Percentiles rank a stretch among this genome's conserved stretches.
Conservation (phyloP, 78 protist species). For the Mantamonas sphyraenae region DNA sequence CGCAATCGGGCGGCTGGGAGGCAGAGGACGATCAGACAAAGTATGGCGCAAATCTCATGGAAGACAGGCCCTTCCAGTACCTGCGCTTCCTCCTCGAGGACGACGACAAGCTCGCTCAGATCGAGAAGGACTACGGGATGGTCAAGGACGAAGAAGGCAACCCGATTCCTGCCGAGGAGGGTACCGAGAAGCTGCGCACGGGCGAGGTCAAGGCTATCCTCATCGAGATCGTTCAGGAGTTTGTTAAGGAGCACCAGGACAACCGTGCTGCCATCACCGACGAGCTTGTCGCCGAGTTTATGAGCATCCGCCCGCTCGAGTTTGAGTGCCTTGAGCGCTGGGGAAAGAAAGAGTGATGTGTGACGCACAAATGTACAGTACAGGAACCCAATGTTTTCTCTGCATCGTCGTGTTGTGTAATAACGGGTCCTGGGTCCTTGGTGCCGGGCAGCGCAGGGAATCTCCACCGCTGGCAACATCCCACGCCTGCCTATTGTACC, state of each 20-base stretch:
- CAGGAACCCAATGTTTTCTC: no score
- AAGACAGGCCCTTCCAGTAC: conserved; percentile 83
- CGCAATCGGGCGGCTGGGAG: no score
- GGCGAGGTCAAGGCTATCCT: conserved; percentile 75
- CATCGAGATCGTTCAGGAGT: conserved; percentile 33
- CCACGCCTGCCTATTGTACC: no score
- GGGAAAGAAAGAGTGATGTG: no score
- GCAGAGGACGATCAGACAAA: no score
- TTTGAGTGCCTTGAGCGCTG: neutral
- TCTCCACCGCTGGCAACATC: no score
- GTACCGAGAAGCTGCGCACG: conserved; percentile 74
- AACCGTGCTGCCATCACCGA: conserved; percentile 30
- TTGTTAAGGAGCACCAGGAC: conserved; percentile 40
- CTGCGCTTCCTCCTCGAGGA: conserved; percentile 80
- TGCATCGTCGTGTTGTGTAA: no score
- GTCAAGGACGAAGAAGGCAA: neutral
- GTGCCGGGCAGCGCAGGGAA: no score
- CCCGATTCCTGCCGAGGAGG: conserved; percentile 25
- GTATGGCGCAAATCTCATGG: conserved; percentile 71
- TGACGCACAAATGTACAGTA: no score
- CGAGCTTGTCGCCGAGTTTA: conserved; percentile 30
- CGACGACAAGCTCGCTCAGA: conserved; percentile 65
- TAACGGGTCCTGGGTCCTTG: no score
- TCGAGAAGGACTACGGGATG: conserved; percentile 12
- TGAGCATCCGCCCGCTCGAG: conserved; percentile 14